Percentiles rank a stretch among this genome's conserved stretches.
Conservation (phyloP, 2,329 filamentous ascomycete genomes). For the Esteya vermicola region DNA sequence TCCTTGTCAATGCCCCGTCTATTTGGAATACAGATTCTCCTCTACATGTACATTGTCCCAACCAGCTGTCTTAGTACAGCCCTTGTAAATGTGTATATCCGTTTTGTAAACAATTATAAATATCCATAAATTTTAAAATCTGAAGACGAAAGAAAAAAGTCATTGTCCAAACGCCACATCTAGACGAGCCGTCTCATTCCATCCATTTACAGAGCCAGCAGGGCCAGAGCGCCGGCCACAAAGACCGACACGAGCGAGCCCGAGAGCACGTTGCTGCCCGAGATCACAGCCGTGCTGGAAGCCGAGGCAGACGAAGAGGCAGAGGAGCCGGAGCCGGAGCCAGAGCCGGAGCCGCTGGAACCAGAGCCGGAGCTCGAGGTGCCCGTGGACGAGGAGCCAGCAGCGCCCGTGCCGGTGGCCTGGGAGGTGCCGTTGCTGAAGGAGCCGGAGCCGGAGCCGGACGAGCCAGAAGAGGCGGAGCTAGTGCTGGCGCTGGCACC, state of each 20-base stretch:
- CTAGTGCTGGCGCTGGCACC: background rate
- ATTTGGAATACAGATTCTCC: no score
- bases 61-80: background rate
- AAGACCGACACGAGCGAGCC: conserved; percentile 17
- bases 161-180: background rate
- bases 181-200: no score
- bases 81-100: background rate
- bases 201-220: conserved; percentile 18
- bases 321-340: conserved; percentile 10
- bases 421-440: background rate
- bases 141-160: background rate
- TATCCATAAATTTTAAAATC: background rate
- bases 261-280: conserved; percentile 11
- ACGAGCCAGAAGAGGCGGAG: background rate
- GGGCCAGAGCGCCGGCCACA: conserved; percentile 16
- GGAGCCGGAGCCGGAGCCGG: conserved; percentile 2
- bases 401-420: background rate
- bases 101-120: background rate
- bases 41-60: background rate
- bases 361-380: background rate
- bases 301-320: conserved; percentile 13
- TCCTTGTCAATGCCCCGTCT: no score
- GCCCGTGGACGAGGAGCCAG: background rate
- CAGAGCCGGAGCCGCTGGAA: background rate
- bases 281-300: conserved; percentile 14